Conservation (phyloP, 371 early-diverging fungal genomes). For the Lichtheimia ornata region DNA sequence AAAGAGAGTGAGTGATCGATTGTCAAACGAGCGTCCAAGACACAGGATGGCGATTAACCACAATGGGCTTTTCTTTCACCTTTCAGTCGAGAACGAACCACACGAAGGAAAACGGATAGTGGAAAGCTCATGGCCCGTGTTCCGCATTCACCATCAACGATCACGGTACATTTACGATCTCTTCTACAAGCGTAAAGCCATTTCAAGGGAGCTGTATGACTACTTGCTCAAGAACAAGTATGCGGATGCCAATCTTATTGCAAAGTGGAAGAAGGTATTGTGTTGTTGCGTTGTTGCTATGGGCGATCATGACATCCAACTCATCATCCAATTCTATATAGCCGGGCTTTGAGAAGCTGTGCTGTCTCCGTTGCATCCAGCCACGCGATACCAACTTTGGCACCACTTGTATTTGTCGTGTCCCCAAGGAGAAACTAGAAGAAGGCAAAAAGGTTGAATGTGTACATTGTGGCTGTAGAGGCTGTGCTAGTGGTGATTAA, state of each 20-base stretch:
- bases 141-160: slow-evolving; percentile 96
- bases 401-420: slow-evolving; percentile 97
- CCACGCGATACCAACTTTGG: slow-evolving; percentile 97
- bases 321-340: slow-evolving; percentile 25
- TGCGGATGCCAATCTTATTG: slow-evolving; percentile 94
- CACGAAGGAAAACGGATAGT: slow-evolving; percentile 94
- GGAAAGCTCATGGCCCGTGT: slow-evolving; percentile 94
- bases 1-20: slow-evolving; percentile 79
- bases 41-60: slow-evolving; percentile 7
- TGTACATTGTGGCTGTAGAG: slow-evolving; percentile 92
- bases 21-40: background rate
- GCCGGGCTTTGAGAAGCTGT: slow-evolving; percentile 97
- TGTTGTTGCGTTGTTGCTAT: no score
- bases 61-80: slow-evolving; percentile 3
- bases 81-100: slow-evolving; percentile 91
- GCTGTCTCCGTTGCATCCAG: slow-evolving; percentile 97
- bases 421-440: slow-evolving; percentile 89
- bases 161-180: slow-evolving; percentile 95
- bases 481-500: slow-evolving; percentile 66
- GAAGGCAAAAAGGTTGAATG: slow-evolving; percentile 92
- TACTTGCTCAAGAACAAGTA: slow-evolving; percentile 89
- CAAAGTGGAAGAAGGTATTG: slow-evolving; percentile 96
- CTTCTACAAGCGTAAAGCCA: slow-evolving; percentile 92
- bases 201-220: slow-evolving; percentile 90
- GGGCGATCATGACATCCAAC: no score